Base-by-base conservation (phyloP, 2,329 filamentous ascomycete genomes). In the Furcasterigmium sp. region DNA sequence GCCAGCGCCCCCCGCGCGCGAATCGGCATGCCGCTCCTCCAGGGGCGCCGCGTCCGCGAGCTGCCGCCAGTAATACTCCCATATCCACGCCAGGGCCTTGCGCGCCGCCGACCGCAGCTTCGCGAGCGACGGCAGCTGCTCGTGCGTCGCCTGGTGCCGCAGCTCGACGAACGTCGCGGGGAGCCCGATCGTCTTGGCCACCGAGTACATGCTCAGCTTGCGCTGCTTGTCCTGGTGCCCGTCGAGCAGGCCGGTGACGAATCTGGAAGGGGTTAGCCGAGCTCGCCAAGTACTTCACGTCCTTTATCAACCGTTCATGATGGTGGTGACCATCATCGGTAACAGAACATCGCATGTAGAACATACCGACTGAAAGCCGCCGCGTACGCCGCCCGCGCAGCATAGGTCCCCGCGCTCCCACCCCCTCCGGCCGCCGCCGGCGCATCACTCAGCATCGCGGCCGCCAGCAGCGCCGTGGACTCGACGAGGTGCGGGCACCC, bases 71-170 rank as follows among this genome's bases (percentile, higher is more conserved):
- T 95, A 96, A 61, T 87, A 87, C 42, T 82, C 75, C 87, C 88
- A 95, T 41, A 96, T 82, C 91, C 91, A 96, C 36, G 73, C 70
- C 48, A 96, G 70, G 1, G 85, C 87, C 53, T 84, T 80, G 49
- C 73, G 67, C 2, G 85, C 80, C 2, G 85, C 85, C 28, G 75
- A 74, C 41, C 88, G 78, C 48, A 96, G 69, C 49, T 88, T 82
- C 10, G 78, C 73, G 42, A 95, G 69, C 2, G 84, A 82, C 0
- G 91, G 91, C 44, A 95, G 69, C 58, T 90, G 86, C 62, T 94
- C 87, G 61, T 97, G 91, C 32, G 90, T 94, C 35, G 87, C 87
- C 65, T 94, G 87, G 61, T 96, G 91, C 37, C 91, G 80, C 46
- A 94, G 72, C 69, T 95, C 90, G 42, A 96, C 89, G 62, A 95